phyloP scores from a whole-genome alignment of 2,329 filamentous ascomycete species.

The Cercospora sesami region DNA sequence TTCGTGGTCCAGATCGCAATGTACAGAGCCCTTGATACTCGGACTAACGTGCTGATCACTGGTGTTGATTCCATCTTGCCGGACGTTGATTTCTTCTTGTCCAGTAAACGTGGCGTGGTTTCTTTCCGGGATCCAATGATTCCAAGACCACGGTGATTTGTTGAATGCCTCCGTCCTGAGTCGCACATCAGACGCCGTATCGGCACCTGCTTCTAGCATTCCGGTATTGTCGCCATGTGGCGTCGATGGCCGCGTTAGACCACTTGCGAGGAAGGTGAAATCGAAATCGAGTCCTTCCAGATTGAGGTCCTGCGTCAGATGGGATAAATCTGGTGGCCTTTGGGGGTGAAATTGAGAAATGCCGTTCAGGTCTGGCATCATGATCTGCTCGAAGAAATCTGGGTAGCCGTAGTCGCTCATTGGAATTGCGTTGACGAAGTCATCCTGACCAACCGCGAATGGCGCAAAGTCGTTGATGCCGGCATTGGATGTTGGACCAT shows the following conservation, averaged over 20 bases:
- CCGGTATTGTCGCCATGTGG: constrained; percentile 8
- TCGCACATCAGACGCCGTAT: constrained; percentile 20
- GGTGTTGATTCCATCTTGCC: constrained; percentile 26
- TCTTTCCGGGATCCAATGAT: constrained; percentile 31
- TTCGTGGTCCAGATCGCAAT: constrained; percentile 28
- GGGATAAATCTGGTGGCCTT: constrained; percentile 29
- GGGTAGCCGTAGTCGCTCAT: constrained; percentile 25
- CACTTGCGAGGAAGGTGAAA: constrained; percentile 30
- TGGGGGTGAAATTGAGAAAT: constrained; percentile 8
- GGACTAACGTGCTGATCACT: constrained; percentile 32
- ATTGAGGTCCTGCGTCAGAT: constrained; percentile 32
- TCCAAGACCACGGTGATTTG: constrained; percentile 32
- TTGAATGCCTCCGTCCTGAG: constrained; percentile 30
- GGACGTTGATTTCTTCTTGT: constrained; percentile 31
- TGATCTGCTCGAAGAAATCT: constrained; percentile 36
- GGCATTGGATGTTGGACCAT: background rate
- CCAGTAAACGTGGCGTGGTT: constrained; percentile 28
- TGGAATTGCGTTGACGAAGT: constrained; percentile 2
- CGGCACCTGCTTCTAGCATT: background rate
- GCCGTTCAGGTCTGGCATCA: constrained; percentile 29
- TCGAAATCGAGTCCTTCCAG: constrained; percentile 30
- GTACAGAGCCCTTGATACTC: constrained; percentile 20
- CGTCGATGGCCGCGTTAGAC: constrained; percentile 26
- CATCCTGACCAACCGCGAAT: constrained; percentile 1
- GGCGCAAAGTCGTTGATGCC: constrained; percentile 1